Percentiles rank a stretch among this genome's conserved stretches.
phyloP scores from a whole-genome alignment of 345 rosid species.

The Citrus australasica region DNA sequence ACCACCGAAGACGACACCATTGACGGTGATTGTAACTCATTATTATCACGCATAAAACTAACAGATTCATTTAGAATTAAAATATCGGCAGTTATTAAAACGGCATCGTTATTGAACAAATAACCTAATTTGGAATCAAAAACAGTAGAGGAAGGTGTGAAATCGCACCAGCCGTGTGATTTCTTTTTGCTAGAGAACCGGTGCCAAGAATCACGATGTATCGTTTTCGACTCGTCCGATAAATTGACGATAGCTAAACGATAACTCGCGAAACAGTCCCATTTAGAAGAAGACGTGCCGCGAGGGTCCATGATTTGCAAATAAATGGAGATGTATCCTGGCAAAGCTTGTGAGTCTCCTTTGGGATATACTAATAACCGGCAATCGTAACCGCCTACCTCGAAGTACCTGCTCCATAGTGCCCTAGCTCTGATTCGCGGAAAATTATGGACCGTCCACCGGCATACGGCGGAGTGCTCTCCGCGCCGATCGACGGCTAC shows the following conservation, averaged over 20 bases:
- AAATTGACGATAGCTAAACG: constrained; percentile 77
- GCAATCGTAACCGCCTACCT: constrained; percentile 98
- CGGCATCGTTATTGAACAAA: constrained; percentile 60
- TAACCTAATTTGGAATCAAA: constrained; percentile 85
- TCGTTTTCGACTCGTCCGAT: constrained; percentile 77
- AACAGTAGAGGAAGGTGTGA: constrained; percentile 75
- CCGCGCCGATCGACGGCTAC: constrained; percentile 80
- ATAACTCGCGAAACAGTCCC: constrained; percentile 99
- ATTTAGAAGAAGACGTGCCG: constrained; percentile 67
- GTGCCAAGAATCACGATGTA: constrained; percentile 99
- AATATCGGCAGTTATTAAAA: constrained; percentile 86
- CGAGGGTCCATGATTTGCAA: constrained; percentile 99
- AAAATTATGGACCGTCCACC: constrained; percentile 86
- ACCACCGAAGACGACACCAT: constrained; percentile 46
- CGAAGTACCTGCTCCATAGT: constrained; percentile 95
- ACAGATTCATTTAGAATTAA: constrained; percentile 83
- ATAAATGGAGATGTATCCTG: constrained; percentile 85
- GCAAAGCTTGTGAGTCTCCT: constrained; percentile 95
- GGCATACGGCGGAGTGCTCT: constrained; percentile 75
- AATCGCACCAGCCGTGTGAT: constrained; percentile 99
- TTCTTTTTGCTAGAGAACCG: constrained; percentile 91
- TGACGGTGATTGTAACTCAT: constrained; percentile 58
- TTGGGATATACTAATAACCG: constrained; percentile 89
- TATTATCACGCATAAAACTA: constrained; percentile 75
- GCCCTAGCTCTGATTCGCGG: constrained; percentile 86